Conservation (phyloP, 2,329 filamentous ascomycete species). For the Penicillium vulpinum region DNA sequence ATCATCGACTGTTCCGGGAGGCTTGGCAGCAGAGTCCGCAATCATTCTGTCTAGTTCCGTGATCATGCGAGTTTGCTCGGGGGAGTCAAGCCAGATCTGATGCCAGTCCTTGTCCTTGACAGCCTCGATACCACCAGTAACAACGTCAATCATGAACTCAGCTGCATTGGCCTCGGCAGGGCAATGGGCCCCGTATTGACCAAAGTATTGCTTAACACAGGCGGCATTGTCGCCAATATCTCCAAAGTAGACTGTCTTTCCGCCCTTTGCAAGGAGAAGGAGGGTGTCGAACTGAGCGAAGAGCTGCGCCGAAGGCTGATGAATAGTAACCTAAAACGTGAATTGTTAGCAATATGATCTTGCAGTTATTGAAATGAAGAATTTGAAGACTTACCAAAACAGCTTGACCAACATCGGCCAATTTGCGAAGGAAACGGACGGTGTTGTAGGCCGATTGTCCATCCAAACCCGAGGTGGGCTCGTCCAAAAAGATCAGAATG, state of each 20-base stretch:
- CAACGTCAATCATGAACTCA: constrained; percentile 33
- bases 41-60: constrained; percentile 5
- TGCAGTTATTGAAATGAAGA: background rate
- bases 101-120: constrained; percentile 15
- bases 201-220: constrained; percentile 65
- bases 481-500: constrained; percentile 67
- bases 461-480: constrained; percentile 67
- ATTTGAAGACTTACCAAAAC: constrained; percentile 46
- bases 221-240: constrained; percentile 62
- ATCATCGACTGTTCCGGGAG: constrained; percentile 9
- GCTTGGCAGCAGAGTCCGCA: background rate
- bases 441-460: constrained; percentile 65
- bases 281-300: constrained; percentile 70
- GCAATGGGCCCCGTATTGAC: constrained; percentile 56
- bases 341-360: background rate
- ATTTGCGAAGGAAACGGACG: constrained; percentile 63
- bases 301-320: constrained; percentile 64
- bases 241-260: constrained; percentile 69
- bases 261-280: constrained; percentile 62
- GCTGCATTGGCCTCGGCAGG: constrained; percentile 7
- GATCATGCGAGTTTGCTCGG: constrained; percentile 6
- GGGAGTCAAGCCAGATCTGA: constrained; percentile 10
- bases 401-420: constrained; percentile 62
- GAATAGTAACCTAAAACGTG: constrained; percentile 58
- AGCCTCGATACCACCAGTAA: constrained; percentile 57